A percentile compares a stretch with the other conserved stretches of the same genome.
These are phyloP conservation scores for Pulveroboletus sp. DNA, from an alignment of 768 basidiomycete genomes.

Conservation along the genomic window DNA sequence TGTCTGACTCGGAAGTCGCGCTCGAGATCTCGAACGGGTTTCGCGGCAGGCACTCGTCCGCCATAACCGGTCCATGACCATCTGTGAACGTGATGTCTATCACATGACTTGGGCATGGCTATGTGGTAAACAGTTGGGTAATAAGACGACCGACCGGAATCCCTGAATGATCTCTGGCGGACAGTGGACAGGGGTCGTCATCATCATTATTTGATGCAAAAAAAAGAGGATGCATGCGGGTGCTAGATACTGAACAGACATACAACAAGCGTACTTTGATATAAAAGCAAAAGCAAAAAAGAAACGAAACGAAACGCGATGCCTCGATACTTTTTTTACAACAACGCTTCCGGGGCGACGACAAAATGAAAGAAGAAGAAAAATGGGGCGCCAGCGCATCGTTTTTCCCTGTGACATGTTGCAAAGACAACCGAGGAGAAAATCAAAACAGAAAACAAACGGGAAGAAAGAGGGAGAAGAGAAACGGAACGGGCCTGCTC, in stretches of 20 bases:
- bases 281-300: slow-evolving; percentile 9
- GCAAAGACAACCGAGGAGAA: not conserved
- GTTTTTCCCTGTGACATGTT: not conserved
- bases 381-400: slow-evolving; percentile 15
- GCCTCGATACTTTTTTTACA: not conserved
- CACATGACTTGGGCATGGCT: no score
- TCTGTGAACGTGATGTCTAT: no score
- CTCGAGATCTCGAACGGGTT: no score
- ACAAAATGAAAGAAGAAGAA: not conserved
- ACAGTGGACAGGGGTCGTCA: no score
- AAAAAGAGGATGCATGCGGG: not conserved
- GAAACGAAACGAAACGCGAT: not conserved
- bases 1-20: no score
- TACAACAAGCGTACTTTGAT: slow-evolving; percentile 17
- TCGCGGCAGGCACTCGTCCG: no score
- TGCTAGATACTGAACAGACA: slow-evolving; percentile 11
- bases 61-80: no score
- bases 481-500: not conserved
- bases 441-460: not conserved
- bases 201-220: not conserved
- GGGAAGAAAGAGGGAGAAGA: no score
- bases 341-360: not conserved
- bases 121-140: no score
- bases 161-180: no score
- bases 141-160: no score